A percentile compares a stretch with the other conserved stretches of the same genome.
Conservation (phyloP, 2,329 filamentous ascomycete genomes). For the Colletotrichum sp. region DNA sequence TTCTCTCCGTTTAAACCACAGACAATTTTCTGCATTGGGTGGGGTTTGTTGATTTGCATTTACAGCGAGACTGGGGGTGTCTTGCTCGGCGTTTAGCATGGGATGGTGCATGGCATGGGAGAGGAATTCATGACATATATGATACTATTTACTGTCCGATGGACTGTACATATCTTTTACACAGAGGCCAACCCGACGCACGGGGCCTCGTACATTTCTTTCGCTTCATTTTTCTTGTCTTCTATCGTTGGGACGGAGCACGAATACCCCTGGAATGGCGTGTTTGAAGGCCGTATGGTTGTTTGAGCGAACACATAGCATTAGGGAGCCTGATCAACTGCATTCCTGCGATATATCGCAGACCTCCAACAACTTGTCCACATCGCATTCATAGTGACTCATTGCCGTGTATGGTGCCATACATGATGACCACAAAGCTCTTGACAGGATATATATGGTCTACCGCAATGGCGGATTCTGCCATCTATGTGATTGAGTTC, state of each 20-base stretch:
- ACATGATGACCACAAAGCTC: background rate
- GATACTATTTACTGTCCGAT: constrained; percentile 19
- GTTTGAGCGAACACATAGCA: constrained; percentile 21
- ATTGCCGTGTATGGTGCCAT: background rate
- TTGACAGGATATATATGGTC: background rate
- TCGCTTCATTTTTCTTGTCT: constrained; percentile 4
- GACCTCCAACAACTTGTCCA: constrained; percentile 4
- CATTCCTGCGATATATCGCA: constrained; percentile 22
- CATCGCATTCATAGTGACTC: background rate
- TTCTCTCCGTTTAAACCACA: constrained; percentile 68
- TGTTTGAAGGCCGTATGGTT: constrained; percentile 20
- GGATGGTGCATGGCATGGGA: constrained; percentile 18
- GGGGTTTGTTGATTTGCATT: constrained; percentile 6
- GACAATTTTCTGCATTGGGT: background rate
- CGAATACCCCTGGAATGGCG: constrained; percentile 23
- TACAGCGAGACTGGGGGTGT: background rate
- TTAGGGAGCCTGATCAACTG: constrained; percentile 22
- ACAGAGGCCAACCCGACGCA: background rate
- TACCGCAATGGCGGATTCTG: background rate
- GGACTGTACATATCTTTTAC: constrained; percentile 23
- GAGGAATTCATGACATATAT: constrained; percentile 27
- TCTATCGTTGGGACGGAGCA: constrained; percentile 8
- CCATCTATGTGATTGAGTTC: background rate
- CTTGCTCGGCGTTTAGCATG: constrained; percentile 20
- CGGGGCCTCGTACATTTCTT: constrained; percentile 14